Evolutionary conservation across 2,329 filamentous ascomycete genomes (phyloP).

Genomic region (Fusarium veterinarium): DNA sequence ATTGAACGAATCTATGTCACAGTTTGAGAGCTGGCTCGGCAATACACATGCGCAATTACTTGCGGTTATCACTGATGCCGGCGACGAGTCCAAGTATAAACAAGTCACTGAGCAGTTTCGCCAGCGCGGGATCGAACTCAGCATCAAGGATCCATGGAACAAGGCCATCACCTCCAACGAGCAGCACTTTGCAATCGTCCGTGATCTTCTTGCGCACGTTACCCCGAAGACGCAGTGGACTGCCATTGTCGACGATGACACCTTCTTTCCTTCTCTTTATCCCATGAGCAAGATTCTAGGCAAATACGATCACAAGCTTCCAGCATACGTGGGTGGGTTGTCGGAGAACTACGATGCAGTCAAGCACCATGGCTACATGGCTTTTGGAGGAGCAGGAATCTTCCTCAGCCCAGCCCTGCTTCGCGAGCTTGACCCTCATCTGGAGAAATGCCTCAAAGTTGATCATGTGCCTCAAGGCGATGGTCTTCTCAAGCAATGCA

Average conservation of each 20-base stretch:
- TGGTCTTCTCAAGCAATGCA: conserved; percentile 66
- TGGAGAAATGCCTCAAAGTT: conserved; percentile 59
- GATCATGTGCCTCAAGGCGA: conserved; percentile 58
- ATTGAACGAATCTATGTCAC: conserved; percentile 60
- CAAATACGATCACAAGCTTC: conserved; percentile 59
- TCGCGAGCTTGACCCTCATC: conserved; percentile 57
- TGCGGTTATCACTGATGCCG: conserved; percentile 61
- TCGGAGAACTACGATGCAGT: conserved; percentile 67
- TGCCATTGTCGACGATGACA: conserved; percentile 71
- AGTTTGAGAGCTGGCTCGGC: conserved; percentile 67
- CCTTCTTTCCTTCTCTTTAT: conserved; percentile 69
- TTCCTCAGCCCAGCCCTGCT: conserved; percentile 67
- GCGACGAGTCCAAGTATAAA: conserved; percentile 45
- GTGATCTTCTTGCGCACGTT: conserved; percentile 59
- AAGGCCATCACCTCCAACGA: conserved; percentile 57
- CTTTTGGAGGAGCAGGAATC: conserved; percentile 69
- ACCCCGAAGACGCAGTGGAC: conserved; percentile 63
- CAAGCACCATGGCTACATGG: conserved; percentile 66
- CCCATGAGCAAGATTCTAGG: conserved; percentile 60
- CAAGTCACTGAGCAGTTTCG: conserved; percentile 44
- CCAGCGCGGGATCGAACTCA: conserved; percentile 49
- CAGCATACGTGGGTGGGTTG: conserved; percentile 66
- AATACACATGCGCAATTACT: conserved; percentile 63
- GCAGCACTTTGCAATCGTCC: conserved; percentile 68
- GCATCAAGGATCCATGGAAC: conserved; percentile 50